Conservation (phyloP, 768 basidiomycete species). For the Psilocybe cyanescens region DNA sequence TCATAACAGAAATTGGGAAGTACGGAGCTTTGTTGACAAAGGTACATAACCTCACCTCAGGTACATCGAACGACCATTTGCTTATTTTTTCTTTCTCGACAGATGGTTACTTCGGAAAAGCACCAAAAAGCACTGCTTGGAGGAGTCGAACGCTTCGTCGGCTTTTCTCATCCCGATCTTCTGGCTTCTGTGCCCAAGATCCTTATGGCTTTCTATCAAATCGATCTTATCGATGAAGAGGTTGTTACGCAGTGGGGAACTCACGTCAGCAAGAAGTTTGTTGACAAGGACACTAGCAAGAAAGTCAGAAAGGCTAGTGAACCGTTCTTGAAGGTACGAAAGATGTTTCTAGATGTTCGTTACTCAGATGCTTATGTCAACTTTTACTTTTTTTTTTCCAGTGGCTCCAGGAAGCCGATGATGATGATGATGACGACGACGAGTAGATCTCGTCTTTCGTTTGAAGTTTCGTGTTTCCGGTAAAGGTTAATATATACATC, state of each 20-base stretch:
- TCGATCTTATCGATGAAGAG: slow-evolving; percentile 91
- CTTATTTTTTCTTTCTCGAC: neutral
- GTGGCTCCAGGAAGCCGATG: slow-evolving; percentile 92
- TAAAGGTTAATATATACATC: neutral
- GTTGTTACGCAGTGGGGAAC: slow-evolving; percentile 92
- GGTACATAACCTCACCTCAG: slow-evolving; percentile 43
- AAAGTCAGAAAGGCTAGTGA: slow-evolving; percentile 95
- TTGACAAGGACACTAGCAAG: slow-evolving; percentile 94
- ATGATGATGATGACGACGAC: slow-evolving; percentile 59
- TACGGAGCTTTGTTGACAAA: slow-evolving; percentile 78
- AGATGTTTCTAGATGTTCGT: slow-evolving; percentile 2
- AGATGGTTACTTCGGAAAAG: slow-evolving; percentile 93
- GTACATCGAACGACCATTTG: slow-evolving; percentile 9
- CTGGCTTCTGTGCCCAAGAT: slow-evolving; percentile 82
- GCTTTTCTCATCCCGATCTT: slow-evolving; percentile 73
- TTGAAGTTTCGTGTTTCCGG: too few species aligned
- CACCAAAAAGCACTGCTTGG: slow-evolving; percentile 95
- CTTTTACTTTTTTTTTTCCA: slow-evolving; percentile 26
- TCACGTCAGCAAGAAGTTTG: slow-evolving; percentile 95
- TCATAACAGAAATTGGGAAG: slow-evolving; percentile 63
- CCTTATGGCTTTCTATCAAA: slow-evolving; percentile 93
- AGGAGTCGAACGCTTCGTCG: slow-evolving; percentile 87
- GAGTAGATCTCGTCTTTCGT: slow-evolving; percentile 3
- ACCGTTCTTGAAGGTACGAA: slow-evolving; percentile 86
- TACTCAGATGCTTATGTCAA: neutral